A percentile compares a stretch with the other conserved stretches of the same genome.
phyloP scores from a whole-genome alignment of 208 protist species.

The Eutreptiella sp. region DNA sequence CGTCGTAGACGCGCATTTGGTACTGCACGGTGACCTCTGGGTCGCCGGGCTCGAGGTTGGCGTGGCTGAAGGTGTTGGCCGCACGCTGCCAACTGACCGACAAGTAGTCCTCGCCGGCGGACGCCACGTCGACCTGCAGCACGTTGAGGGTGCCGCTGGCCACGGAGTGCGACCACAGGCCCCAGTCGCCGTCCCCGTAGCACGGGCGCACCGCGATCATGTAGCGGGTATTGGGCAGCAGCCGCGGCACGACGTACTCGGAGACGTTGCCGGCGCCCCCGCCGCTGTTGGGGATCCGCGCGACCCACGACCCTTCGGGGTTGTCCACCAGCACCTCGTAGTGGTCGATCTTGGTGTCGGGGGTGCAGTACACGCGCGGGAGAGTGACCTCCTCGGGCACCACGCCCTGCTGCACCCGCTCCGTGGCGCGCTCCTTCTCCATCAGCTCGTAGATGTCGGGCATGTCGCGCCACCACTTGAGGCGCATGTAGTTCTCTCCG shows the following conservation, averaged over 20 bases:
- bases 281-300: conserved; percentile 42
- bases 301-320: conserved; percentile 48
- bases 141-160: conserved; percentile 61
- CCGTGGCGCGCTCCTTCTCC: too few relatives aligned
- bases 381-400: too few relatives aligned
- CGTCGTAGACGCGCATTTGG: conserved; percentile 58
- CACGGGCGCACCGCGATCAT: conserved; percentile 53
- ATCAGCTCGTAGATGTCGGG: too few relatives aligned
- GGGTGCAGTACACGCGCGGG: conserved; percentile 31
- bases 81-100: conserved; percentile 58
- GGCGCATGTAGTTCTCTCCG: conserved; percentile 71
- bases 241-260: too few relatives aligned
- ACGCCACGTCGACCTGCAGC: conserved; percentile 49
- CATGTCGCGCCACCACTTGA: conserved; percentile 57
- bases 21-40: conserved; percentile 70
- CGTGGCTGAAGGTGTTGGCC: conserved; percentile 50
- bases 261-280: conserved; percentile 49
- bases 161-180: conserved; percentile 51
- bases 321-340: conserved; percentile 40
- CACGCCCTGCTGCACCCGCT: too few relatives aligned
- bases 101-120: conserved; percentile 73
- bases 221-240: conserved; percentile 62
- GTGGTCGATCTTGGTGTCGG: conserved; percentile 44
- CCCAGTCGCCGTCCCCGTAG: conserved; percentile 61
- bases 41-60: conserved; percentile 45